Evolutionary conservation across 139 green algal species (phyloP), one percentile per base, ranked within the genome.

Genomic region (Chlorella vulgaris): DNA sequence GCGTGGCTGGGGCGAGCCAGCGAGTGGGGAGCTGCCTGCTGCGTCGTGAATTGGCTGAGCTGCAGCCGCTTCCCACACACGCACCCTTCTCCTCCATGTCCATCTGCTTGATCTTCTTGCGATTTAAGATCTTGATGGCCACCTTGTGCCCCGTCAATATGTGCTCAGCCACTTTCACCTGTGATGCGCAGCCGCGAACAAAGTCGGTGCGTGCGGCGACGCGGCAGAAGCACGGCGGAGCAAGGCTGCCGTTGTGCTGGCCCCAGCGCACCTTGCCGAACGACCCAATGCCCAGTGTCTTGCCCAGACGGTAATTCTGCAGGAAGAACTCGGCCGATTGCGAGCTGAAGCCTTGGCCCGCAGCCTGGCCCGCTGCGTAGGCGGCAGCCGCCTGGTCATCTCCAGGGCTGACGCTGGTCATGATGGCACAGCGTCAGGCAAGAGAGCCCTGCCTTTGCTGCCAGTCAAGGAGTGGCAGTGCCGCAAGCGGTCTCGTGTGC

Each of bases 71-170:
- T n/a, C n/a, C n/a, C n/a, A n/a, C n/a, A n/a, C n/a, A n/a, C 84
- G 2, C 76, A 96, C 93, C 93, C 84, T 99, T 99, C 78, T 99
- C 97, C 58, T 99, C 97, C 97, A 99, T 99, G 78, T 99, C 97
- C 96, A 99, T 99, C 28, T 95, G 90, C 87, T 96, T 96, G 33
- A 99, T 99, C 88, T 99, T 99, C 76, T 94, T 94, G n/a, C 92
- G 83, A 85, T 99, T 99, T 28, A 99, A 83, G 71, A 99, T 99
- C 81, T 99, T 99, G 76, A 99, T 98, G 8, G 97, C 97, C 33
- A 99, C 97, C 85, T 99, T 98, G 83, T 99, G 96, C 13, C 94
- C 94, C 18, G 97, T 99, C 18, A 98, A 80, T 7, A 98, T 91
- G 88, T 99, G 97, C 90, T 99, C 97, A 5, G 97, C 97, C 4